Base-by-base conservation (phyloP, 345 rosid species). In the Ceriops decandra region DNA sequence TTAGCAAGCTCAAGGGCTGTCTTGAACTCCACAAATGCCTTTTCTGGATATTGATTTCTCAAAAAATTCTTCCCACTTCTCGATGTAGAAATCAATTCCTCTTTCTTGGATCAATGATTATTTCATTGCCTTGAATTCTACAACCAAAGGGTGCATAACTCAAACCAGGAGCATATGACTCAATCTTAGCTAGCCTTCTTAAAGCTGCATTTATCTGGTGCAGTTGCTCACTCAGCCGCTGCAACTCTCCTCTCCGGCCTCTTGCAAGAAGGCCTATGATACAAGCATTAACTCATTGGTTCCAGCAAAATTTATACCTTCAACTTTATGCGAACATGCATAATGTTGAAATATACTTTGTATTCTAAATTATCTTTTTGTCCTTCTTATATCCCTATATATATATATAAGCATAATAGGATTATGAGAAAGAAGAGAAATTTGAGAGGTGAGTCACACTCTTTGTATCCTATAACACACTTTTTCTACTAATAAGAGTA, bases 151-250 rank as follows among this genome's bases (percentile, higher is more conserved):
- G 92, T 31, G 97, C 92, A 79, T 93, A 91, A 80, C 97, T 93
- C 80, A 89, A 84, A 79, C 68, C 76, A 60, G 97, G 97, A 52
- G 98, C 97, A 74, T 93, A 91, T 11, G 96, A 91, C 83, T 93
- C 96, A 10, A 89, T 89, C 73, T 91, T 91, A 4, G 97, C 98
- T 80, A 89, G 97, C 80, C 97, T 84, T 77, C 97, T 88, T 26
- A 93, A 79, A 69, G 98, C 88, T 28, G 92, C 81, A 74, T 91
- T 93, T 64, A 93, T 93, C 83, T 93, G 98, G 16, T 92, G 93
- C 71, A 93, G 77, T 76, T 93, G 98, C 76, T 86, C 93, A 59
- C 86, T 88, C 77, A 88, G 72, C 70, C 82, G 77, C 30, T 75
- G 66, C 70, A 88, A 49, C 60, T 88, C 93, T 31, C 88, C 87